Evolutionary conservation across 768 basidiomycete species (phyloP).

Genomic region (Agrocybe praecox): DNA sequence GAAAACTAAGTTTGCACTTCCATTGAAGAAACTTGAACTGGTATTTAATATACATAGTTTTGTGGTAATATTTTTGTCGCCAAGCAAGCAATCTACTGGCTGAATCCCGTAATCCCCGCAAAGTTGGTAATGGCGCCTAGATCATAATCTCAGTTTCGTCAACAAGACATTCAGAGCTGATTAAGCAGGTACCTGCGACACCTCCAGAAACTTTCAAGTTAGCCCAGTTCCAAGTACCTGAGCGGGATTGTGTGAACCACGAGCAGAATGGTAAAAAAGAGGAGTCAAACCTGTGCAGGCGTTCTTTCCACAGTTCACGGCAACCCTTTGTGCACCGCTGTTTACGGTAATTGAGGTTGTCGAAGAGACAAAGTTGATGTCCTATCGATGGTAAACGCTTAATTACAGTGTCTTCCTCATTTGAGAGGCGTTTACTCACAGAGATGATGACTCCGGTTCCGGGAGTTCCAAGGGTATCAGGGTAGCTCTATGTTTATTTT

Average conservation of each 20-base stretch:
- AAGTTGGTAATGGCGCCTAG: conserved; percentile 11
- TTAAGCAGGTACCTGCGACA: conserved; percentile 14
- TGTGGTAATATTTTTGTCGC: too few species aligned
- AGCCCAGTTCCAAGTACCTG: conserved; percentile 27
- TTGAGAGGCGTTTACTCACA: conserved; percentile 31
- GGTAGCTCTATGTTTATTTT: conserved; percentile 50
- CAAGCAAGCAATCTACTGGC: conserved; percentile 5
- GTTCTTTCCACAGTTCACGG: conserved; percentile 56
- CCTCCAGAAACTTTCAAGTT: conserved; percentile 25
- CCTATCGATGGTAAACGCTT: conserved; percentile 30
- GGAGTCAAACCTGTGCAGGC: conserved; percentile 42
- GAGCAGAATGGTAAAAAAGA: not conserved
- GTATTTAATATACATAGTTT: too few species aligned
- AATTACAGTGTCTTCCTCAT: not conserved
- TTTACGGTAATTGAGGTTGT: conserved; percentile 45
- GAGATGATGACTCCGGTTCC: conserved; percentile 61
- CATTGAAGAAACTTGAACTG: too few species aligned
- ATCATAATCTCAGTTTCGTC: not conserved
- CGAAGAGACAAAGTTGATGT: conserved; percentile 47
- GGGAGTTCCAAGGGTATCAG: conserved; percentile 51
- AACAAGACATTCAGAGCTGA: not conserved
- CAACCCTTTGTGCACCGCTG: conserved; percentile 45
- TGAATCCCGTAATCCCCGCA: conserved; percentile 2
- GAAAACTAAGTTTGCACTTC: too few species aligned
- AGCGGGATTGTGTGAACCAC: not conserved